Base-by-base conservation (phyloP, 805 yeast species). In the Nakazawaea ishiwadae region DNA sequence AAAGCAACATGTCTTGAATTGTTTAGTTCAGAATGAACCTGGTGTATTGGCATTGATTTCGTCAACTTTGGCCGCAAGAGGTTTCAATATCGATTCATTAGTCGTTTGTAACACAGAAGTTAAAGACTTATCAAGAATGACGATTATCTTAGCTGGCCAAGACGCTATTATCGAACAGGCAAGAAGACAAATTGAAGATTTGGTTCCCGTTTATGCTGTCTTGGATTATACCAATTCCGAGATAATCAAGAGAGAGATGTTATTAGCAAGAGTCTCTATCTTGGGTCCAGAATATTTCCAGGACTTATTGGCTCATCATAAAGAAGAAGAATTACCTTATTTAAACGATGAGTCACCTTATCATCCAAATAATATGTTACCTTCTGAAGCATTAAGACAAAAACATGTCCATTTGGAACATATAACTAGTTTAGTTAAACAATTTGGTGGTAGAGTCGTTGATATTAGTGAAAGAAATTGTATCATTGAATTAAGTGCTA, bases 281-380 rank as follows among this genome's bases (percentile, higher is more conserved):
- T 71, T 93, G 54, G 99, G 99, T 31, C 96, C 97, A n/a, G 99
- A 93, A 68, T 93, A 90, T 70, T 93, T 93, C 68, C 95, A 90
- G 62, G 97, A 91, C 55, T 75, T 93, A 51, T 77, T 91, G 52
- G 86, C 90, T 33, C 91, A 88, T 51, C 98, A 91, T 64, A 73
- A 76, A 49, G 66, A 70, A 47, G 65, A 63, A 46, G 61, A 59
- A 37, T 71, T 64, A 36, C 66, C 66, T 29, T 68, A 71, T 48
- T 63, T 70, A 48, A 55, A 42, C 16, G 45, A 46, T 31, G 72
- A 69, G 20, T 64, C 72, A 26, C 69, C 69, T 51, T 87, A 64
- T 69, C 98, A 91, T 64, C 98, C 98, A 48, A 81, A 80, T 59
- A 88, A 89, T 67, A 71, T 91, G 60, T 81, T 91, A 14, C 84